Percentiles rank a stretch among this genome's conserved stretches.
These are phyloP conservation scores for Benincasa hispida DNA, from an alignment of 306 rosid genomes.

Conservation along the genomic window DNA sequence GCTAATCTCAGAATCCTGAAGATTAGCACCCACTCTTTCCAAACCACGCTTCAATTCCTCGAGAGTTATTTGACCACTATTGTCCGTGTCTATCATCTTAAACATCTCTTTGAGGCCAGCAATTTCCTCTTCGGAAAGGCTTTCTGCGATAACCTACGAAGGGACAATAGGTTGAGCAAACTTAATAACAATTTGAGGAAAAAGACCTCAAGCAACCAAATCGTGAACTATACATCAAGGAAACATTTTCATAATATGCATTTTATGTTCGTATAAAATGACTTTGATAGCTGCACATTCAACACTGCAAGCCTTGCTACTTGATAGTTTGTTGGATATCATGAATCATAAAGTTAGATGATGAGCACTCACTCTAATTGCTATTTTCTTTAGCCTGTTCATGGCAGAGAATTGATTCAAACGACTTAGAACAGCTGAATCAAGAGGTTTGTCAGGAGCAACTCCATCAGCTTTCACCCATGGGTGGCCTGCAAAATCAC, in stretches of 20 bases:
- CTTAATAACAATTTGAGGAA: neutral
- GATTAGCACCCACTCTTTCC: slow-evolving; percentile 68
- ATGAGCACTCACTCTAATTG: slow-evolving; percentile 62
- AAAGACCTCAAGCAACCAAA: neutral
- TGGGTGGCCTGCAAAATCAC: slow-evolving; percentile 64
- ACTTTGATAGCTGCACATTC: neutral
- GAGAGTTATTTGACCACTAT: slow-evolving; percentile 72
- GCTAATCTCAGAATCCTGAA: slow-evolving; percentile 68
- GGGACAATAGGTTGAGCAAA: neutral
- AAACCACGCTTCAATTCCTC: slow-evolving; percentile 86
- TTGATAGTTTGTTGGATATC: neutral
- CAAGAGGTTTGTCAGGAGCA: slow-evolving; percentile 91
- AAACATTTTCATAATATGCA: neutral
- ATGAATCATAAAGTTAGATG: neutral
- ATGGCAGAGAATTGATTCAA: slow-evolving; percentile 94
- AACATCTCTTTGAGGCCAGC: slow-evolving; percentile 93
- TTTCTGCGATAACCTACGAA: slow-evolving; percentile 83
- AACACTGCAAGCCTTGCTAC: neutral
- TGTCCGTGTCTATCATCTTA: slow-evolving; percentile 81
- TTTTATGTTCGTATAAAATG: neutral
- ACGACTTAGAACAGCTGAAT: slow-evolving; percentile 80
- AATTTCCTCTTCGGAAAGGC: slow-evolving; percentile 84
- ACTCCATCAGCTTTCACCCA: slow-evolving; percentile 75
- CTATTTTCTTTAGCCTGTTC: slow-evolving; percentile 81
- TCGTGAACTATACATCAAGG: neutral